phyloP scores from a whole-genome alignment of 192 early-diverging fungal genomes.

The Oehlia diaphana region DNA sequence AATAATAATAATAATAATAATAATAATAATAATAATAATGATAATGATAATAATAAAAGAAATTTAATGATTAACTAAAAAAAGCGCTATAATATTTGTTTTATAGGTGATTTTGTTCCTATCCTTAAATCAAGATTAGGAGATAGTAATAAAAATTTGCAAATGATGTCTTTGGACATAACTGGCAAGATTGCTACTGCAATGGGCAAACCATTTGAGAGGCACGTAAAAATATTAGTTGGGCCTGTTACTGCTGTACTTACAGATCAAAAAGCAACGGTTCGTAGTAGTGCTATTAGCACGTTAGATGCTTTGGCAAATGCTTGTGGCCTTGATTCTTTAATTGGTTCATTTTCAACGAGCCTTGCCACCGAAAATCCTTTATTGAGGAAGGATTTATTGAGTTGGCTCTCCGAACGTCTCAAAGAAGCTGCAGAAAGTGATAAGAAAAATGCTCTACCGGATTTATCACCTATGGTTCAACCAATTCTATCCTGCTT shows the following conservation, averaged over 20 bases:
- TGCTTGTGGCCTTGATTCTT: slow-evolving; percentile 69
- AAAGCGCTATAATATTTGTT: not conserved
- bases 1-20: too few relatives aligned
- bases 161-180: slow-evolving; percentile 79
- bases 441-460: slow-evolving; percentile 40
- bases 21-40: too few relatives aligned
- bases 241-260: slow-evolving; percentile 71
- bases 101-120: slow-evolving; percentile 68
- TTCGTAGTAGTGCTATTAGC: slow-evolving; percentile 73
- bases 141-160: slow-evolving; percentile 92
- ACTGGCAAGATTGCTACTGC: slow-evolving; percentile 72
- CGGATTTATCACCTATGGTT: slow-evolving; percentile 67
- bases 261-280: slow-evolving; percentile 88
- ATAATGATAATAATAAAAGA: too few relatives aligned
- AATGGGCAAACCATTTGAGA: slow-evolving; percentile 86
- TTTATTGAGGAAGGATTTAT: slow-evolving; percentile 81
- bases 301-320: slow-evolving; percentile 71
- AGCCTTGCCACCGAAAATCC: slow-evolving; percentile 82
- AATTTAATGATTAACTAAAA: not conserved
- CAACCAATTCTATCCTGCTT: slow-evolving; percentile 75
- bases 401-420: slow-evolving; percentile 76
- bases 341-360: slow-evolving; percentile 63
- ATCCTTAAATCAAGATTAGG: slow-evolving; percentile 81
- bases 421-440: slow-evolving; percentile 48
- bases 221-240: slow-evolving; percentile 68